Evolutionary conservation across 257 asterid species (phyloP).

Genomic region (Paulownia fortunei): DNA sequence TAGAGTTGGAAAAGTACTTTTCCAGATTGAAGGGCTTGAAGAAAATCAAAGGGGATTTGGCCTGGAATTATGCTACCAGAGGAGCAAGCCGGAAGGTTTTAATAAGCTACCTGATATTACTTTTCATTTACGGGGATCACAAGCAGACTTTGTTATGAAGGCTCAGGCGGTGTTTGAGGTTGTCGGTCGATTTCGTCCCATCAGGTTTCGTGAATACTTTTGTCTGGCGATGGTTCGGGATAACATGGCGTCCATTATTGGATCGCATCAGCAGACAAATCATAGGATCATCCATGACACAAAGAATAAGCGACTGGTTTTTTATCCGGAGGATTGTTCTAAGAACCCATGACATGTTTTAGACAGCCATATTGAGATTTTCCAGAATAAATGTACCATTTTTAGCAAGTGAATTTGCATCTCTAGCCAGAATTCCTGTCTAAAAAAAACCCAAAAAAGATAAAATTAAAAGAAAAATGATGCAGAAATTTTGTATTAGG

Average conservation of each 20-base stretch:
- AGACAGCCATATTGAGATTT: not conserved
- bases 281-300: conserved; percentile 30
- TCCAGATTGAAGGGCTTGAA: conserved; percentile 16
- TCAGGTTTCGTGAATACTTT: conserved; percentile 18
- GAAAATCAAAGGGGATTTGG: conserved; percentile 11
- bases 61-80: conserved; percentile 33
- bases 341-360: conserved; percentile 1
- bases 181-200: not conserved
- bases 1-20: conserved; percentile 22
- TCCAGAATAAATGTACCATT: too few species aligned
- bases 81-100: conserved; percentile 6
- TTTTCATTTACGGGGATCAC: conserved; percentile 15
- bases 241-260: not conserved
- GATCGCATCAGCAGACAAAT: conserved; percentile 28
- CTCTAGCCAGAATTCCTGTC: too few species aligned
- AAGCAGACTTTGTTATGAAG: conserved; percentile 25
- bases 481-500: too few species aligned
- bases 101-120: conserved; percentile 7
- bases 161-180: conserved; percentile 32
- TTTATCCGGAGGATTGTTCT: conserved; percentile 23
- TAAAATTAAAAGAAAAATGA: too few species aligned
- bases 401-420: too few species aligned
- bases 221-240: conserved; percentile 30
- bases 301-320: not conserved
- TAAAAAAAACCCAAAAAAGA: too few species aligned